Conservation (phyloP, 768 basidiomycete species). For the Hygrophorus russula region DNA sequence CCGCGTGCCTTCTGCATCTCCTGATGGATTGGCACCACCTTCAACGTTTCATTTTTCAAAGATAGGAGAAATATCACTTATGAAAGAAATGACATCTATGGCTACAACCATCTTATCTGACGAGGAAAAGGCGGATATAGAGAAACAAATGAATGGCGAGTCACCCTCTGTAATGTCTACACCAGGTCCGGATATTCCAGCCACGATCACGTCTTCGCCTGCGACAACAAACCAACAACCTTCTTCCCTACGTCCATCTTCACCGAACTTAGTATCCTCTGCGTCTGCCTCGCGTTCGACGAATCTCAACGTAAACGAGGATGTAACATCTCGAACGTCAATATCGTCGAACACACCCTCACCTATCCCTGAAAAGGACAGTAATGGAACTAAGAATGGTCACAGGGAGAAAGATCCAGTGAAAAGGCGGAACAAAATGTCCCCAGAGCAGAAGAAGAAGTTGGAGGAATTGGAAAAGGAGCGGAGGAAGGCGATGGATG, state of each 20-base stretch:
- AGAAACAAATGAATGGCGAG: constrained; percentile 52
- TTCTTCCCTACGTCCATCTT: too few species aligned
- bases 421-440: constrained; percentile 41
- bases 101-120: constrained; percentile 85
- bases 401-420: constrained; percentile 28
- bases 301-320: too few species aligned
- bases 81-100: constrained; percentile 86
- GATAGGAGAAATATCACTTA: constrained; percentile 95
- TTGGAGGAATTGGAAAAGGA: constrained; percentile 74
- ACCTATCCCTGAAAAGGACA: constrained; percentile 11
- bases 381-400: constrained; percentile 13
- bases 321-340: not conserved
- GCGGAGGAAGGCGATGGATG: constrained; percentile 68
- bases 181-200: not conserved
- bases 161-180: constrained; percentile 4
- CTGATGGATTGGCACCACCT: not conserved
- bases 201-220: too few species aligned
- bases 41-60: constrained; percentile 17
- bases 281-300: too few species aligned
- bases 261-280: too few species aligned
- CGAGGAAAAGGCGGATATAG: constrained; percentile 84
- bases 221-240: too few species aligned
- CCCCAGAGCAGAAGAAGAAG: constrained; percentile 79
- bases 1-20: not conserved
- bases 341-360: constrained; percentile 11